Conservation (phyloP, 345 rosid genomes). For the Geranium rotundifolium region DNA sequence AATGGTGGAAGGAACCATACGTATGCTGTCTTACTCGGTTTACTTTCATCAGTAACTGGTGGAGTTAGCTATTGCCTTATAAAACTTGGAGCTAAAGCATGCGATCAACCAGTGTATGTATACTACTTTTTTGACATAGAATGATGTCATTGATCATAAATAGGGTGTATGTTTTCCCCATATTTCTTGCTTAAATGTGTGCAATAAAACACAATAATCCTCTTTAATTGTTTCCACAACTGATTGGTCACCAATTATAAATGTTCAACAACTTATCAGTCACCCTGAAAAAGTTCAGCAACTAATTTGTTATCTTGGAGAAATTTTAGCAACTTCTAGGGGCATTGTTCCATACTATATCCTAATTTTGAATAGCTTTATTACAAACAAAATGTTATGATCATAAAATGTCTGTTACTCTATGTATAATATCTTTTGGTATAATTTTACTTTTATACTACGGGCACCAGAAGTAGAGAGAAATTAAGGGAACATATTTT, state of each 20-base stretch:
- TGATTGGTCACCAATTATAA: no score
- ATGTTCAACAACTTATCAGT: no score
- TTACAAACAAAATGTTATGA: not conserved
- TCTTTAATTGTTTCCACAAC: not conserved
- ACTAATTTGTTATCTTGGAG: no score
- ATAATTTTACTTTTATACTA: not conserved
- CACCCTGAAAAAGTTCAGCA: no score
- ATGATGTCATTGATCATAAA: not conserved
- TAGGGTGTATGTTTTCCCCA: not conserved
- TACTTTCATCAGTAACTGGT: not conserved
- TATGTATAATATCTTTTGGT: no score
- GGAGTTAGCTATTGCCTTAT: not conserved
- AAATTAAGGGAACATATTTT: no score
- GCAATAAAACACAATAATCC: no score
- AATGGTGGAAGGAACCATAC: slow-evolving; percentile 22
- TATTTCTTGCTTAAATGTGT: not conserved
- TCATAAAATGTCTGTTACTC: no score
- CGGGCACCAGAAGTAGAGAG: not conserved
- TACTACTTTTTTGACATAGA: not conserved
- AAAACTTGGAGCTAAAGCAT: not conserved
- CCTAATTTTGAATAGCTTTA: not conserved
- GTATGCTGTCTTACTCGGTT: not conserved
- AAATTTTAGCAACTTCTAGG: no score
- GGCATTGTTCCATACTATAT: no score
- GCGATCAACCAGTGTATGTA: not conserved